These are phyloP conservation scores for Closterium sp. DNA, from an alignment of 139 green algal genomes.

Conservation along the genomic window DNA sequence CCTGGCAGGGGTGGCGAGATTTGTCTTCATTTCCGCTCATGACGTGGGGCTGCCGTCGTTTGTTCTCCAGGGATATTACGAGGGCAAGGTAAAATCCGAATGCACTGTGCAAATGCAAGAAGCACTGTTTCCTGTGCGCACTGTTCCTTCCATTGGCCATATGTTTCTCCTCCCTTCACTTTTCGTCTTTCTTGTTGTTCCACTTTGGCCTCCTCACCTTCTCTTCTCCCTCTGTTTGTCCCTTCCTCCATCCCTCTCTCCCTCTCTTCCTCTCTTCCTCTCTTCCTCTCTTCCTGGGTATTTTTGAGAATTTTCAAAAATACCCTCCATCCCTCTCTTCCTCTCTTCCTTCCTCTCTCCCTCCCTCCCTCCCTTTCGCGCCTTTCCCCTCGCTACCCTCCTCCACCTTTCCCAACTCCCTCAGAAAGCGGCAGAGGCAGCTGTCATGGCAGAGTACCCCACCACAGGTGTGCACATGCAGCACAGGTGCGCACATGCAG, in stretches of 20 bases:
- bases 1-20: slow-evolving; percentile 44
- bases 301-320: no score
- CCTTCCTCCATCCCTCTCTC: no score
- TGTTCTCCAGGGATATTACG: slow-evolving; percentile 49
- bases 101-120: not conserved
- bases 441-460: not conserved
- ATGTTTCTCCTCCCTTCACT: slow-evolving; percentile 53
- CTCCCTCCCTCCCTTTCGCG: not conserved
- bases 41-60: slow-evolving; percentile 50
- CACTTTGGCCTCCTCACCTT: slow-evolving; percentile 45
- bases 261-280: no score
- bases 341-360: not conserved
- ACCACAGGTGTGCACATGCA: not conserved
- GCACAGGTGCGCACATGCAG: no score
- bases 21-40: slow-evolving; percentile 58
- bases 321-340: no score
- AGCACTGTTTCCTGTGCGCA: no score
- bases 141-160: slow-evolving; percentile 40
- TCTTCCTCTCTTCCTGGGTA: no score
- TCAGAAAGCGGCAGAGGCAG: not conserved
- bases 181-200: slow-evolving; percentile 42
- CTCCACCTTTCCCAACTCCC: not conserved
- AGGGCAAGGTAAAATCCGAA: slow-evolving; percentile 34
- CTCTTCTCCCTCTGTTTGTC: no score
- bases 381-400: no score